A percentile compares a stretch with the other conserved stretches of the same genome.
phyloP scores from a whole-genome alignment of 2,329 filamentous ascomycete genomes.

The Pseudocercospora eumusae region DNA sequence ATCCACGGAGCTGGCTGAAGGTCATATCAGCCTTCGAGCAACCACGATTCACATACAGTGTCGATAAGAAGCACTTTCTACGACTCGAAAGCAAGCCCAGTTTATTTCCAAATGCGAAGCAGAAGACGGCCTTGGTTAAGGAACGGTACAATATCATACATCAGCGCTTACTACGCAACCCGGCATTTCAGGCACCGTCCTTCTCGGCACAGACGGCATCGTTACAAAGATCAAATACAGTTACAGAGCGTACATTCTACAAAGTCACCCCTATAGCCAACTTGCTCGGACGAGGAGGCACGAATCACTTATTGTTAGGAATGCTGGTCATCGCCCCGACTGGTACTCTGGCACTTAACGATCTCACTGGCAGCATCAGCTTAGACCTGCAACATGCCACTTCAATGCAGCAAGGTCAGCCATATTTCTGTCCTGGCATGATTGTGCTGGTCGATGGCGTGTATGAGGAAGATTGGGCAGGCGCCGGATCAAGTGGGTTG shows the following conservation, averaged over 20 bases:
- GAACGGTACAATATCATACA: conserved; percentile 91
- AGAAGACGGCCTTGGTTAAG: conserved; percentile 83
- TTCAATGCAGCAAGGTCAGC: conserved; percentile 73
- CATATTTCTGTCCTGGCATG: conserved; percentile 95
- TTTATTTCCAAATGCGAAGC: conserved; percentile 69
- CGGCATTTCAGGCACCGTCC: conserved; percentile 83
- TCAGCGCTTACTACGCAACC: conserved; percentile 87
- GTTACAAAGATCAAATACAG: conserved; percentile 43
- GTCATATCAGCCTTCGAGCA: conserved; percentile 83
- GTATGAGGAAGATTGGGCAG: conserved; percentile 90
- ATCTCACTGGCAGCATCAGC: conserved; percentile 83
- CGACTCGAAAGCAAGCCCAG: conserved; percentile 49
- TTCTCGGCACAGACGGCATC: conserved; percentile 57
- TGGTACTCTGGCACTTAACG: conserved; percentile 78
- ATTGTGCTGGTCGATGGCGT: conserved; percentile 90
- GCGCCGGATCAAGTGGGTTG: conserved; percentile 57
- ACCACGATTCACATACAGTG: conserved; percentile 74
- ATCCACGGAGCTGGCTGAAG: conserved; percentile 81
- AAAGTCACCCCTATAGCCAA: conserved; percentile 85
- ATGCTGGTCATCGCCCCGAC: conserved; percentile 79
- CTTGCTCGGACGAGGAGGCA: conserved; percentile 75
- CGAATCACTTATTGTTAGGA: conserved; percentile 81
- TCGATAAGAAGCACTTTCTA: conserved; percentile 87
- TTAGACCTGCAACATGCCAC: conserved; percentile 80
- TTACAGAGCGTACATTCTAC: conserved; percentile 68